These are phyloP conservation scores for Exophiala dermatitidis DNA, from an alignment of 2,329 filamentous ascomycete species.

Conservation along the genomic window DNA sequence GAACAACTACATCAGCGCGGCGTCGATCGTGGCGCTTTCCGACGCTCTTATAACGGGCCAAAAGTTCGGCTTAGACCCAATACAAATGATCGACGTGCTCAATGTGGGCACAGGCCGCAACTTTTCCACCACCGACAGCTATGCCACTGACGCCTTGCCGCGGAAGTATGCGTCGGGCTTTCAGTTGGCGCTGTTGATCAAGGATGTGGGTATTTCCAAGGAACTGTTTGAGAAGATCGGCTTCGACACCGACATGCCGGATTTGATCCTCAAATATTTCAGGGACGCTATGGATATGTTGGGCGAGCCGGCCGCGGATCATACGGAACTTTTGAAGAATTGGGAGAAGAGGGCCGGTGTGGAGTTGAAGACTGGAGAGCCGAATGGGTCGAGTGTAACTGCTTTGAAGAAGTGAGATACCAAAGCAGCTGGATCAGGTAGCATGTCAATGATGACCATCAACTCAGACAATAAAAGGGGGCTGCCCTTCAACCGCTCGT, in stretches of 20 bases:
- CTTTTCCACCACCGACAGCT: conserved; percentile 33
- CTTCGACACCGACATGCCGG: conserved; percentile 20
- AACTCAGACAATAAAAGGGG: no score
- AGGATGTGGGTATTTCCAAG: conserved; percentile 23
- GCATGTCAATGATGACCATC: no score
- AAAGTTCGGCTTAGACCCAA: conserved; percentile 22
- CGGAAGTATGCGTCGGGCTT: conserved; percentile 22
- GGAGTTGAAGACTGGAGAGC: conserved; percentile 13
- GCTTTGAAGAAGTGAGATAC: conserved; percentile 15
- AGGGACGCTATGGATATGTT: conserved; percentile 11
- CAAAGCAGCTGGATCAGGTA: neutral
- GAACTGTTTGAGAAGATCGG: conserved; percentile 20
- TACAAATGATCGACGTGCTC: conserved; percentile 36
- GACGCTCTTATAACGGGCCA: conserved; percentile 22
- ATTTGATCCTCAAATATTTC: conserved; percentile 26
- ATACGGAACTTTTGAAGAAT: conserved; percentile 19
- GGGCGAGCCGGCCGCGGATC: conserved; percentile 13
- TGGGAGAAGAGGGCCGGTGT: conserved; percentile 20
- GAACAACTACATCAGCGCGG: conserved; percentile 24
- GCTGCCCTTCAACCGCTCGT: no score
- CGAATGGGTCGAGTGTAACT: conserved; percentile 13
- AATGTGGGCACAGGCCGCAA: conserved; percentile 36
- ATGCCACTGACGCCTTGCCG: conserved; percentile 24
- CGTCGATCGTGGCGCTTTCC: conserved; percentile 19
- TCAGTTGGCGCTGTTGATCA: conserved; percentile 21